These are phyloP conservation scores for Salix purpurea DNA, from an alignment of 345 rosid species.

Conservation along the genomic window DNA sequence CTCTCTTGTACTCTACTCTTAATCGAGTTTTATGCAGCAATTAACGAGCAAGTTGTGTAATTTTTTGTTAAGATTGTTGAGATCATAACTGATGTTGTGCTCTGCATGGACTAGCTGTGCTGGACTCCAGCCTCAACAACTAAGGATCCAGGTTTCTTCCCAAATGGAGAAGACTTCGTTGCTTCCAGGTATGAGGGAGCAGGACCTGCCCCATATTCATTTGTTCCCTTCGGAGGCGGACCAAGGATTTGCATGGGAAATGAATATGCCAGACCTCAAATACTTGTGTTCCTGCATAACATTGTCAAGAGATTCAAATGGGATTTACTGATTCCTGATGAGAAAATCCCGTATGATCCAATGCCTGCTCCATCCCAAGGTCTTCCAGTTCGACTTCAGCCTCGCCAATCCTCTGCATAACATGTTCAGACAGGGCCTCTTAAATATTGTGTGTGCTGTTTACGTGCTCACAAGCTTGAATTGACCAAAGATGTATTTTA, in stretches of 20 bases:
- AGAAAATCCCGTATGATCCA: constrained; percentile 18
- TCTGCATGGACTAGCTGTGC: neutral
- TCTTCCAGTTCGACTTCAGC: constrained; percentile 1
- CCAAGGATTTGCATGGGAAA: constrained; percentile 26
- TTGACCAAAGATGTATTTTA: no score
- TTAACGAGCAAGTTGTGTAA: neutral
- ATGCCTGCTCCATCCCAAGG: constrained; percentile 22
- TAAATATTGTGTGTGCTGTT: no score
- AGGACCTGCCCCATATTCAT: constrained; percentile 17
- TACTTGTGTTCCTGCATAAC: constrained; percentile 31
- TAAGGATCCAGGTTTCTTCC: constrained; percentile 17
- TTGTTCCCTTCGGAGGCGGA: constrained; percentile 32
- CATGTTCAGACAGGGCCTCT: no score
- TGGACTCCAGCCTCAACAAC: constrained; percentile 16
- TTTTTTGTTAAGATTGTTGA: neutral
- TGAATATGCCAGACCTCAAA: constrained; percentile 16
- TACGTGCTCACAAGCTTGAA: no score
- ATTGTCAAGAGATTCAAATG: constrained; percentile 22
- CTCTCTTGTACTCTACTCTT: neutral
- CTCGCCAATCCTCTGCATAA: no score
- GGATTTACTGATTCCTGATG: constrained; percentile 14
- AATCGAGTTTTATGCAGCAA: no score
- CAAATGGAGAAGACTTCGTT: constrained; percentile 13
- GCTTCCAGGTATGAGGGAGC: constrained; percentile 27
- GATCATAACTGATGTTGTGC: no score